These are phyloP conservation scores for Pleurotus eryngii DNA, from an alignment of 768 basidiomycete species.

Conservation along the genomic window DNA sequence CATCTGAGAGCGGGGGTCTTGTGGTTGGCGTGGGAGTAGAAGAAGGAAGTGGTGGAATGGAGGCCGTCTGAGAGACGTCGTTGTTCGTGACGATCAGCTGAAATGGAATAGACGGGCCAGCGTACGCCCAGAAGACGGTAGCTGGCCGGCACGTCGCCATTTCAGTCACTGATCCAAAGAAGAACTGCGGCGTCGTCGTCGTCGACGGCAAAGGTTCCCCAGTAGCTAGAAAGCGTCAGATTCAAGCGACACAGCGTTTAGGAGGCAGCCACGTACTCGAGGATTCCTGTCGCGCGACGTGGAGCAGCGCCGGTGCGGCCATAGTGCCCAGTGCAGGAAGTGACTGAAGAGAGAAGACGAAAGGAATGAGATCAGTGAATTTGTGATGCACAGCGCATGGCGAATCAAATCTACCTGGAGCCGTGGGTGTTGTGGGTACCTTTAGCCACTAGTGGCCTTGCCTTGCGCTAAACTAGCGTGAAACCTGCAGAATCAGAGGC, in stretches of 20 bases:
- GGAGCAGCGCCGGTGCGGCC: not conserved
- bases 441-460: not conserved
- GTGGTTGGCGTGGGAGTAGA: not conserved
- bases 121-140: slow-evolving; percentile 36
- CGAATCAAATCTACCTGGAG: slow-evolving; percentile 3
- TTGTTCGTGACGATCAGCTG: slow-evolving; percentile 38
- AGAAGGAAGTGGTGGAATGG: slow-evolving; percentile 11
- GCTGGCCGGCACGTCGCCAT: slow-evolving; percentile 25
- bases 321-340: not conserved
- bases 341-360: slow-evolving; percentile 21
- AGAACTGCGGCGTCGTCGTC: slow-evolving; percentile 14
- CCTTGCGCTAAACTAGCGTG: slow-evolving; percentile 4
- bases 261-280: slow-evolving; percentile 1
- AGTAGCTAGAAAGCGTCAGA: slow-evolving; percentile 8
- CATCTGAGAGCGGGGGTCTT: not conserved
- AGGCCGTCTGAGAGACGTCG: slow-evolving; percentile 23
- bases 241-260: slow-evolving; percentile 10
- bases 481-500: not conserved
- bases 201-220: slow-evolving; percentile 4
- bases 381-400: not conserved
- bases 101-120: slow-evolving; percentile 25
- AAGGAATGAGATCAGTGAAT: not conserved
- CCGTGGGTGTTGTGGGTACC: not conserved
- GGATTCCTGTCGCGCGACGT: slow-evolving; percentile 2
- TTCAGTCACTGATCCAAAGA: slow-evolving; percentile 15